Conservation (phyloP, 2,329 filamentous ascomycete species). For the Raffaelea arxii region DNA sequence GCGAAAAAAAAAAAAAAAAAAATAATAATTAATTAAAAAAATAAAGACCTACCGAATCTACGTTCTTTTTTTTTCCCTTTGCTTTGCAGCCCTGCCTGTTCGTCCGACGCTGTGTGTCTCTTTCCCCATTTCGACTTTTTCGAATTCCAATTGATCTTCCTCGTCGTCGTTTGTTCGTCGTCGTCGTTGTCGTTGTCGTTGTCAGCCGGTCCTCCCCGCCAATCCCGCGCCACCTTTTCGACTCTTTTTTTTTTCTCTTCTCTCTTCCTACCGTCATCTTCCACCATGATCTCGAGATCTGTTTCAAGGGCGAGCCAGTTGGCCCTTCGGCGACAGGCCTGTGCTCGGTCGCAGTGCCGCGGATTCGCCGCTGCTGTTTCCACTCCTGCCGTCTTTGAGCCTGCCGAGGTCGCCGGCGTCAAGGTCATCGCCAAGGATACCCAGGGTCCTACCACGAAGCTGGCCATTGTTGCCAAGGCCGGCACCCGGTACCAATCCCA, state of each 20-base stretch:
- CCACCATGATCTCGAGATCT: conserved; percentile 49
- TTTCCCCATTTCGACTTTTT: too few species aligned
- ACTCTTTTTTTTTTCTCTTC: conserved; percentile 17
- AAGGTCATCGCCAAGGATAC: conserved; percentile 90
- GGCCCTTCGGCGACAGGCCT: conserved; percentile 45
- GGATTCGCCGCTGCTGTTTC: conserved; percentile 39
- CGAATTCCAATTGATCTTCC: too few species aligned
- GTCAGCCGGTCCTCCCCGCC: not conserved
- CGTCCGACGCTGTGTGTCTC: too few species aligned
- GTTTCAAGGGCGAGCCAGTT: conserved; percentile 49
- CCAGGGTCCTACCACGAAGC: conserved; percentile 77
- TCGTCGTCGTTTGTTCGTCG: too few species aligned
- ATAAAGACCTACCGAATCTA: not conserved
- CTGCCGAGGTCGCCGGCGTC: conserved; percentile 74
- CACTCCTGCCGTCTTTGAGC: conserved; percentile 77
- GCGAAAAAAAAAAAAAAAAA: conserved; percentile 11
- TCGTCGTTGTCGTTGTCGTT: too few species aligned
- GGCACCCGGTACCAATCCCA: conserved; percentile 87
- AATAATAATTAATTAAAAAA: conserved; percentile 4
- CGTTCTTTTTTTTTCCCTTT: too few species aligned
- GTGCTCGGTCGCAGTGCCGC: conserved; percentile 42
- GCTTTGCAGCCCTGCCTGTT: too few species aligned
- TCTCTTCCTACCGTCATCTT: too few species aligned
- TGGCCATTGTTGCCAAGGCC: conserved; percentile 87
- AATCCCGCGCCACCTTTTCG: conserved; percentile 11